phyloP scores from a whole-genome alignment of 2,329 filamentous ascomycete genomes.

The Nigrospora oryzae region DNA sequence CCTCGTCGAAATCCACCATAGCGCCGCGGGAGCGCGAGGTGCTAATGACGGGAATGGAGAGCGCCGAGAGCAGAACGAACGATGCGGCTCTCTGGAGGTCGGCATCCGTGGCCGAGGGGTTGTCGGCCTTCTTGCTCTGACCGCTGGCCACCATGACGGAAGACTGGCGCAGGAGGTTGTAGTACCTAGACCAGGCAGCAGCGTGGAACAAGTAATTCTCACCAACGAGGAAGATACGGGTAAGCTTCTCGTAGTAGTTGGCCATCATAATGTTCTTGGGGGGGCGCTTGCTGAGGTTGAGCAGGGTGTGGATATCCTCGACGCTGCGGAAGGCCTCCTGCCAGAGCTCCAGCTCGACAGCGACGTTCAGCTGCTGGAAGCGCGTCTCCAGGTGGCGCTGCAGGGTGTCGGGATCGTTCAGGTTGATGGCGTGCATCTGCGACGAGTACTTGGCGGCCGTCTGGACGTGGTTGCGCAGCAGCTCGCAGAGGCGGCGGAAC shows the following conservation, averaged over 20 bases:
- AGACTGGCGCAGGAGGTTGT: constrained; percentile 90
- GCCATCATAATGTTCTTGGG: constrained; percentile 99
- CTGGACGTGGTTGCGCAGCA: constrained; percentile 96
- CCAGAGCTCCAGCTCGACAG: constrained; percentile 96
- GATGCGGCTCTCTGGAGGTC: constrained; percentile 93
- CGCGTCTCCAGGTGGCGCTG: constrained; percentile 96
- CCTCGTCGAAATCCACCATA: constrained; percentile 93
- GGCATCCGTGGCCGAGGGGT: constrained; percentile 78
- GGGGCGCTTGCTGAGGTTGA: constrained; percentile 95
- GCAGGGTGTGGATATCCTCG: constrained; percentile 95
- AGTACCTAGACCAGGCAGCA: constrained; percentile 94
- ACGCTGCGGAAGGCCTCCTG: constrained; percentile 99
- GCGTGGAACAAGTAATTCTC: constrained; percentile 99
- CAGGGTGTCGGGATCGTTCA: constrained; percentile 93
- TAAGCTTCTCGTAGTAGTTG: constrained; percentile 99
- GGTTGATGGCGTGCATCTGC: constrained; percentile 99
- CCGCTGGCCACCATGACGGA: constrained; percentile 74
- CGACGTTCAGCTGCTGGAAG: constrained; percentile 97
- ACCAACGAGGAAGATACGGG: constrained; percentile 95
- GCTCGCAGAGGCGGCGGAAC: constrained; percentile 95
- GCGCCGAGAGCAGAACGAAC: constrained; percentile 87
- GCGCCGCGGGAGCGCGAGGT: constrained; percentile 92
- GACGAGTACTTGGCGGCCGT: constrained; percentile 98
- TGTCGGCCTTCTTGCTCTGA: constrained; percentile 88
- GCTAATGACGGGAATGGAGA: constrained; percentile 99